phyloP scores from a whole-genome alignment of 2,329 filamentous ascomycete species.

The Beauveria sp. region DNA sequence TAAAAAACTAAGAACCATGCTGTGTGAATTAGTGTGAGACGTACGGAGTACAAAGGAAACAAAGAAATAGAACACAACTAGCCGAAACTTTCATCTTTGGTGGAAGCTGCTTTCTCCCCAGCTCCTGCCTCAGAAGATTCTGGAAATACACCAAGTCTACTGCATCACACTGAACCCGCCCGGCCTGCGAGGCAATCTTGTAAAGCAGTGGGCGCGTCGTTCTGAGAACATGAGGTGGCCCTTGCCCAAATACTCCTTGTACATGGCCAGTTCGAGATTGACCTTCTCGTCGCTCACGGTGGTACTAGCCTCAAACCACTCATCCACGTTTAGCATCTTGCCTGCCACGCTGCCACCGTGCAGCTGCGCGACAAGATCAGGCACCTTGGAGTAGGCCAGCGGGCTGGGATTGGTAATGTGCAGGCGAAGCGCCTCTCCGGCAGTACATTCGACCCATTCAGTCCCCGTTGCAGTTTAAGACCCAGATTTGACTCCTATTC shows the following conservation, averaged over 20 bases:
- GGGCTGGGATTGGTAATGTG: not conserved
- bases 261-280: slow-evolving; percentile 1
- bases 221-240: not conserved
- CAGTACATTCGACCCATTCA: too few species aligned
- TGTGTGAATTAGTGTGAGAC: too few species aligned
- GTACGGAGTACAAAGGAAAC: too few species aligned
- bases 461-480: too few species aligned
- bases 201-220: not conserved
- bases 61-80: too few species aligned
- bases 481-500: too few species aligned
- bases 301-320: slow-evolving; percentile 1
- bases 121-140: not conserved
- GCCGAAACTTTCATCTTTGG: too few species aligned
- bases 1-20: too few species aligned
- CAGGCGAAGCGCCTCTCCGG: not conserved
- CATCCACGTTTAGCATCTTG: not conserved
- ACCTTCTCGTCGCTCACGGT: not conserved
- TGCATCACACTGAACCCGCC: not conserved
- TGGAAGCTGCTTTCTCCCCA: not conserved
- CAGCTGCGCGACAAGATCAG: not conserved
- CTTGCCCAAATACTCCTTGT: slow-evolving; percentile 1
- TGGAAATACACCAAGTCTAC: not conserved
- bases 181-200: not conserved
- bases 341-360: not conserved
- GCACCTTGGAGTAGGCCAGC: not conserved